Evolutionary conservation across 1,139 yeast species (phyloP).

Genomic region (Pichia sp.): DNA sequence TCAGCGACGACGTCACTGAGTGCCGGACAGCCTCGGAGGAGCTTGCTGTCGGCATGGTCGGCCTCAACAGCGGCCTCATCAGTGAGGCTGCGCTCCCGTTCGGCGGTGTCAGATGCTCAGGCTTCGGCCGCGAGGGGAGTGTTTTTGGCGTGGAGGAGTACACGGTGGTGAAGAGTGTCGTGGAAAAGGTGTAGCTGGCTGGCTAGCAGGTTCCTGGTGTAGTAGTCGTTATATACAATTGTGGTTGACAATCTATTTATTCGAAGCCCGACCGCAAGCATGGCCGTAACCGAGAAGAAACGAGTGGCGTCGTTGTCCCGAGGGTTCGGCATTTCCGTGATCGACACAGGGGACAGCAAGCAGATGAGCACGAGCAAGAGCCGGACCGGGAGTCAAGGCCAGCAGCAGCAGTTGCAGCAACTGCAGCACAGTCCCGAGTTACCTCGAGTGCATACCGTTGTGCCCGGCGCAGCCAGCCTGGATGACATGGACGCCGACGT

Average conservation of each 20-base stretch:
- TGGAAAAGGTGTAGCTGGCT: slow-evolving; percentile 18
- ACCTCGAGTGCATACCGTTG: neutral
- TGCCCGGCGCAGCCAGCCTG: neutral
- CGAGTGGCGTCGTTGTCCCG: slow-evolving; percentile 8
- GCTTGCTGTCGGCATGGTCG: slow-evolving; percentile 77
- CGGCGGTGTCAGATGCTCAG: slow-evolving; percentile 78
- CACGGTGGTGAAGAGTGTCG: slow-evolving; percentile 59
- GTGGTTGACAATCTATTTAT: neutral
- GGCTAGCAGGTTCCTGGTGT: neutral
- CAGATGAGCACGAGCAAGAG: neutral
- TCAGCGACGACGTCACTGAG: slow-evolving; percentile 58
- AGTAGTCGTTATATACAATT: too few relatives aligned
- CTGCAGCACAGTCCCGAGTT: neutral
- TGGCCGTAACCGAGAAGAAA: neutral
- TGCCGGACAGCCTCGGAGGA: slow-evolving; percentile 66
- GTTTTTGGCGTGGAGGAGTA: slow-evolving; percentile 73
- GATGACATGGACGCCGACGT: slow-evolving; percentile 2
- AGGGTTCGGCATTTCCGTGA: slow-evolving; percentile 15
- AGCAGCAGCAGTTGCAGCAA: neutral
- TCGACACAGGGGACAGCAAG: slow-evolving; percentile 5
- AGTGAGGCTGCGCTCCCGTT: slow-evolving; percentile 72
- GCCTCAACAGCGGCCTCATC: slow-evolving; percentile 69
- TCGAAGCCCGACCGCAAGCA: neutral
- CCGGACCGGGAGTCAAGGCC: neutral
- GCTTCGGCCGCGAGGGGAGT: slow-evolving; percentile 81